Evolutionary conservation across 2,329 filamentous ascomycete species (phyloP).

Genomic region (Aspergillus bombycis): DNA sequence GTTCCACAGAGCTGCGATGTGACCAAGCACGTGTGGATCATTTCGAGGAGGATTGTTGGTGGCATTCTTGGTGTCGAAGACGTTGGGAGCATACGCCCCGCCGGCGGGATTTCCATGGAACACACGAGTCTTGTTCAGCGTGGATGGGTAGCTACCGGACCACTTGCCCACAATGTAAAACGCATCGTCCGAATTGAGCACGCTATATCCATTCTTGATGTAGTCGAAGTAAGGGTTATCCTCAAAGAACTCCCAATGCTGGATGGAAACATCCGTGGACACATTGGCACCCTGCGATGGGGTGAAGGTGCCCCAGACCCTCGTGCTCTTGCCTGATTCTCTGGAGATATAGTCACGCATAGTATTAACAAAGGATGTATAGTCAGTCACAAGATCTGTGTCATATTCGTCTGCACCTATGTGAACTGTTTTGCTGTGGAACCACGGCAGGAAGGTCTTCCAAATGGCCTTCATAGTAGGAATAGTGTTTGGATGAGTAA

Average conservation of each 20-base stretch:
- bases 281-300: constrained; percentile 47
- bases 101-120: constrained; percentile 50
- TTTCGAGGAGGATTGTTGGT: constrained; percentile 51
- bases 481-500: constrained; percentile 56
- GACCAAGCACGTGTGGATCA: constrained; percentile 48
- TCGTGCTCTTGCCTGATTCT: constrained; percentile 45
- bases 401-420: constrained; percentile 61
- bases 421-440: constrained; percentile 57
- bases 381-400: constrained; percentile 48
- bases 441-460: constrained; percentile 56
- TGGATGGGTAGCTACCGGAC: constrained; percentile 47
- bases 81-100: constrained; percentile 49
- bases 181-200: constrained; percentile 57
- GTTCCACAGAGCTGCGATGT: constrained; percentile 55
- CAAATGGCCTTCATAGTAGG: constrained; percentile 49
- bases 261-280: constrained; percentile 49
- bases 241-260: constrained; percentile 59
- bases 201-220: constrained; percentile 52
- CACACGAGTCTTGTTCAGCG: constrained; percentile 44
- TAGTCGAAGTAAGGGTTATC: constrained; percentile 54
- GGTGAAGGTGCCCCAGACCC: constrained; percentile 60
- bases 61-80: constrained; percentile 52
- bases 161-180: constrained; percentile 56
- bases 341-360: constrained; percentile 44
- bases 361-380: constrained; percentile 55